Evolutionary conservation across 1,284 basidiomycete species (phyloP).

Genomic region (Macrocystidia cucumis): DNA sequence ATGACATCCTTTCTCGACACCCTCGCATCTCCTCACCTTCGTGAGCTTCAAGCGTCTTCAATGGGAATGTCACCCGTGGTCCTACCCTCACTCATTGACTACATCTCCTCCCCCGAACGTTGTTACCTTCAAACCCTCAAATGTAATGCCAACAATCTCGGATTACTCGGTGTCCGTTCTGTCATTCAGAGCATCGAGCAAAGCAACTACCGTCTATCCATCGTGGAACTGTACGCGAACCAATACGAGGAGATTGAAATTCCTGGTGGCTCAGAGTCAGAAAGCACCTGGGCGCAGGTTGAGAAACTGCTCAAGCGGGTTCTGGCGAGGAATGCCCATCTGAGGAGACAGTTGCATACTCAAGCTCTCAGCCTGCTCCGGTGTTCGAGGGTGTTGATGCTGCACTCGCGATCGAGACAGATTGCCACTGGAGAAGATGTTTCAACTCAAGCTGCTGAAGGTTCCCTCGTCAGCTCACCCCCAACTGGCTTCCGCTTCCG

Average conservation of each 20-base stretch:
- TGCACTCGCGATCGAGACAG: slow-evolving; percentile 18
- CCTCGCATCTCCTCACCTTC: slow-evolving; percentile 38
- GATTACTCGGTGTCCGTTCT: slow-evolving; percentile 31
- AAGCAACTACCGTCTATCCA: slow-evolving; percentile 41
- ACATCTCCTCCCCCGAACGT: slow-evolving; percentile 40
- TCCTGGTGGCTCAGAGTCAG: slow-evolving; percentile 2
- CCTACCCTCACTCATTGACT: slow-evolving; percentile 36
- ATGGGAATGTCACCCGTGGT: slow-evolving; percentile 40
- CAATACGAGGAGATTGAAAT: slow-evolving; percentile 13
- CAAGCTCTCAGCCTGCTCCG: slow-evolving; percentile 46
- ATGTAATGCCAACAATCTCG: slow-evolving; percentile 51
- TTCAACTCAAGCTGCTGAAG: not conserved
- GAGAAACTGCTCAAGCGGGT: slow-evolving; percentile 30
- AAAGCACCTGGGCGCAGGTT: slow-evolving; percentile 24
- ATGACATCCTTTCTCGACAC: slow-evolving; percentile 37
- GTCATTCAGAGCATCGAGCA: slow-evolving; percentile 38
- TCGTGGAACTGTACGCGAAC: slow-evolving; percentile 47
- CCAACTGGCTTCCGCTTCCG: slow-evolving; percentile 25
- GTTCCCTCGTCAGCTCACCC: not conserved
- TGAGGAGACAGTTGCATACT: slow-evolving; percentile 35
- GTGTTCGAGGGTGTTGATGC: slow-evolving; percentile 42
- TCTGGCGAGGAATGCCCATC: slow-evolving; percentile 38
- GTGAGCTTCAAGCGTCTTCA: slow-evolving; percentile 48
- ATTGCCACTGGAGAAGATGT: slow-evolving; percentile 1
- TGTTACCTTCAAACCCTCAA: slow-evolving; percentile 44